Percentiles rank a stretch among this genome's conserved stretches.
Conservation (phyloP, 1,284 basidiomycete genomes). For the Mycosarcoma mackinlayi region DNA sequence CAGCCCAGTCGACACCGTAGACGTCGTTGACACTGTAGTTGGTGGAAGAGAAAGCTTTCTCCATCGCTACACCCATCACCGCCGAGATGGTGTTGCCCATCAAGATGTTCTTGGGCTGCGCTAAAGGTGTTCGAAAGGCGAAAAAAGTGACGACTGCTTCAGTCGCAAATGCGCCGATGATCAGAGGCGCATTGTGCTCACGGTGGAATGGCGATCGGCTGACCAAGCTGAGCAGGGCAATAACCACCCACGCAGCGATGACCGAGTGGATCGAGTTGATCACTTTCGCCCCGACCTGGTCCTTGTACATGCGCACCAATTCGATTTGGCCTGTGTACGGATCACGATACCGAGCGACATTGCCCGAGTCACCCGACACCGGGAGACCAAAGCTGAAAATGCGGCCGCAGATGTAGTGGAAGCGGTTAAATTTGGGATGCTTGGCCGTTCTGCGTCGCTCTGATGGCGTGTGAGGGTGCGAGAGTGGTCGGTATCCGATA, state of each 20-base stretch:
- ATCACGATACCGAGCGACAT: constrained; percentile 31
- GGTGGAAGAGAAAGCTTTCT: constrained; percentile 42
- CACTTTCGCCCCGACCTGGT: constrained; percentile 25
- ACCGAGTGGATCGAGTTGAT: constrained; percentile 42
- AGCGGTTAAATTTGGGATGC: constrained; percentile 32
- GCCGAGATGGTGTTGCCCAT: constrained; percentile 56
- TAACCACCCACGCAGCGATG: constrained; percentile 34
- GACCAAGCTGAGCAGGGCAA: constrained; percentile 26
- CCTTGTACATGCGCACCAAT: constrained; percentile 30
- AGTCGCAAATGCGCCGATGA: constrained; percentile 55
- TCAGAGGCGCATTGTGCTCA: constrained; percentile 32
- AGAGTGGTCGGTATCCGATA: constrained; percentile 40
- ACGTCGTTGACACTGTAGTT: constrained; percentile 43
- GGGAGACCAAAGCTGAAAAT: constrained; percentile 36
- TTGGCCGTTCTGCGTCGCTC: constrained; percentile 8
- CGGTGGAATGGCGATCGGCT: constrained; percentile 36
- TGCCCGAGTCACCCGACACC: constrained; percentile 20
- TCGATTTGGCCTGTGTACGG: constrained; percentile 30
- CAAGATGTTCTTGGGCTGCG: constrained; percentile 59
- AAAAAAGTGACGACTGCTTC: constrained; percentile 62
- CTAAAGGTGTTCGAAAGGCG: constrained; percentile 44
- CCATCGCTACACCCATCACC: constrained; percentile 53
- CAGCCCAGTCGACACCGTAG: constrained; percentile 52
- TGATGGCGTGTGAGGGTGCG: constrained; percentile 36
- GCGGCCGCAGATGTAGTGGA: constrained; percentile 35